Percentiles rank a stretch among this genome's conserved stretches.
phyloP scores from a whole-genome alignment of 371 early-diverging fungal species.

The Mucor lusitanicus region DNA sequence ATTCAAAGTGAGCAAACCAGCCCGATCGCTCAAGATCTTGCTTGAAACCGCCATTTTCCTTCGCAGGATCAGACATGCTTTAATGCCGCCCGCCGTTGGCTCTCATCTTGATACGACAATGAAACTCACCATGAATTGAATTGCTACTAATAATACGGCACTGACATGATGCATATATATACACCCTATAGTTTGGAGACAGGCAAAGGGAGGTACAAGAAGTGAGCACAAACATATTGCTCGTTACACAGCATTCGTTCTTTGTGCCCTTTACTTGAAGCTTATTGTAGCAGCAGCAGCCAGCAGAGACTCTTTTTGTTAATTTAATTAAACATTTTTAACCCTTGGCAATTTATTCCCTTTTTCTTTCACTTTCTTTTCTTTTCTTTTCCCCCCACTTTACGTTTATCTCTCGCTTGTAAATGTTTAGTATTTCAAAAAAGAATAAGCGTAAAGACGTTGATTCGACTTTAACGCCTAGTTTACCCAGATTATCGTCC shows the following conservation, averaged over 20 bases:
- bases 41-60: too few relatives aligned
- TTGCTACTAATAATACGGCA: too few relatives aligned
- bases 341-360: background rate
- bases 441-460: constrained; percentile 24
- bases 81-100: too few relatives aligned
- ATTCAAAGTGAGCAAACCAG: too few relatives aligned
- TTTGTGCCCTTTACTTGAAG: background rate
- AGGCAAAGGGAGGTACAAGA: background rate
- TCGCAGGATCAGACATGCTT: too few relatives aligned
- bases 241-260: background rate
- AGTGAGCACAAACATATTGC: background rate
- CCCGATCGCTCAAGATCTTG: too few relatives aligned
- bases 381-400: constrained; percentile 4
- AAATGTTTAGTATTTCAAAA: constrained; percentile 26
- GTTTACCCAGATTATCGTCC: constrained; percentile 11
- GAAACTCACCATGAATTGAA: too few relatives aligned
- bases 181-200: too few relatives aligned
- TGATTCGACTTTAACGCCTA: constrained; percentile 18
- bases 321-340: background rate
- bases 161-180: too few relatives aligned
- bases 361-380: background rate
- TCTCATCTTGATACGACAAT: too few relatives aligned
- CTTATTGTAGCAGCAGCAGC: background rate
- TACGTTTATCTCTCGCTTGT: constrained; percentile 10
- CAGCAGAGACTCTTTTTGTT: too few relatives aligned